Evolutionary conservation across 495 filamentous ascomycete genomes (phyloP).

Genomic region (Rhypophila decipiens): DNA sequence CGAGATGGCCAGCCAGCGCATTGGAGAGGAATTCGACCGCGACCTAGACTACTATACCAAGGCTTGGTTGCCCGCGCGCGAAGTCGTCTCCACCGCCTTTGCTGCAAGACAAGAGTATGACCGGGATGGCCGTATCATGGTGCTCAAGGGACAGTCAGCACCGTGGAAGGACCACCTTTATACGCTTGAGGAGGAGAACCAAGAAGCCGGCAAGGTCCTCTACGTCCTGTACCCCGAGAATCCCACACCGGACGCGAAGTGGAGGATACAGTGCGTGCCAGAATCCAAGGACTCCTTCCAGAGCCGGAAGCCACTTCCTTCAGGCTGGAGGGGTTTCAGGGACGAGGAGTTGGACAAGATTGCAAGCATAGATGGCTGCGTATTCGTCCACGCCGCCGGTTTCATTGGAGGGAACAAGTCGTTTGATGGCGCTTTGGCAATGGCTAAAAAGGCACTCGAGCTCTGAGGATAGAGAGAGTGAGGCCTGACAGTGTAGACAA

Average conservation of each 20-base stretch:
- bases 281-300: constrained; percentile 75
- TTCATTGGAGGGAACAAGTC: constrained; percentile 95
- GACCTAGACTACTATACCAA: constrained; percentile 65
- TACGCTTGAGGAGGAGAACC: constrained; percentile 62
- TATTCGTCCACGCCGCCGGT: constrained; percentile 91
- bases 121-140: constrained; percentile 68
- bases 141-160: constrained; percentile 64
- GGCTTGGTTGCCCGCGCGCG: constrained; percentile 84
- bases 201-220: constrained; percentile 51
- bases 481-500: neutral
- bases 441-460: constrained; percentile 66
- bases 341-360: constrained; percentile 76
- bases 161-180: constrained; percentile 98
- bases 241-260: constrained; percentile 61
- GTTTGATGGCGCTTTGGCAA: constrained; percentile 78
- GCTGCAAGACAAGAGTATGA: constrained; percentile 57
- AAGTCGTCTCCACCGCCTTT: constrained; percentile 68
- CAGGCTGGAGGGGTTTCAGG: constrained; percentile 82
- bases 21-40: constrained; percentile 76
- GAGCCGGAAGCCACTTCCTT: constrained; percentile 83
- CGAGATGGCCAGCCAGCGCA: constrained; percentile 64
- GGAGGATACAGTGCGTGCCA: constrained; percentile 88
- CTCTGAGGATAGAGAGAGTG: constrained; percentile 2
- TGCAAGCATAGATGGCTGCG: constrained; percentile 64
- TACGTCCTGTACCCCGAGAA: constrained; percentile 95